A percentile compares a stretch with the other conserved stretches of the same genome.
Evolutionary conservation across 257 asterid genomes (phyloP).

Genomic region (Przewalskia tangutica): DNA sequence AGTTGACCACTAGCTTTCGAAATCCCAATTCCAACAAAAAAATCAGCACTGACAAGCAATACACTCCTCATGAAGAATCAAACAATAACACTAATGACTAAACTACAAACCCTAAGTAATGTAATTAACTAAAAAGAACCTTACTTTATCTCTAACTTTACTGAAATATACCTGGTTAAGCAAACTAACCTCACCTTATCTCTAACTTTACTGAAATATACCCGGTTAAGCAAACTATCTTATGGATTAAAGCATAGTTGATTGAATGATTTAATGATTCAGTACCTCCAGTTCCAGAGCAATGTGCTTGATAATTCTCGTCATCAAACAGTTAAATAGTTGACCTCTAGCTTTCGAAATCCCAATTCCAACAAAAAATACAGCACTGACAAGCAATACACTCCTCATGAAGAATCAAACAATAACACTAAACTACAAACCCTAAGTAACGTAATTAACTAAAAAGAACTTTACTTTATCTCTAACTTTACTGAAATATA

Average conservation of each 20-base stretch:
- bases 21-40: neutral
- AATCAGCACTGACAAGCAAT: neutral
- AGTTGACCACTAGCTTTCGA: neutral
- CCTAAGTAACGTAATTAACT: neutral
- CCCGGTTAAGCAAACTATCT: too few species aligned
- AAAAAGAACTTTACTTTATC: neutral
- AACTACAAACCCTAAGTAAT: too few species aligned
- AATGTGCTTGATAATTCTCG: neutral
- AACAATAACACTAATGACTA: too few species aligned
- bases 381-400: neutral
- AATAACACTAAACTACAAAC: neutral
- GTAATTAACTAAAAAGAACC: too few species aligned
- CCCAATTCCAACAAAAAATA: neutral
- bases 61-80: too few species aligned
- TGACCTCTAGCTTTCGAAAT: neutral
- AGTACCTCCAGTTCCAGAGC: too few species aligned
- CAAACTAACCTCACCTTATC: too few species aligned
- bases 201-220: too few species aligned
- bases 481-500: too few species aligned
- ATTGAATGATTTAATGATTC: too few species aligned
- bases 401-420: neutral
- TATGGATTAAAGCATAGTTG: too few species aligned
- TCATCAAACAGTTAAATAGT: neutral
- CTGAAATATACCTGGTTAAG: conserved; percentile 58
- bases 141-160: neutral